Conservation (phyloP, 352 stramenopile genomes). For the Phytophthora europaea region DNA sequence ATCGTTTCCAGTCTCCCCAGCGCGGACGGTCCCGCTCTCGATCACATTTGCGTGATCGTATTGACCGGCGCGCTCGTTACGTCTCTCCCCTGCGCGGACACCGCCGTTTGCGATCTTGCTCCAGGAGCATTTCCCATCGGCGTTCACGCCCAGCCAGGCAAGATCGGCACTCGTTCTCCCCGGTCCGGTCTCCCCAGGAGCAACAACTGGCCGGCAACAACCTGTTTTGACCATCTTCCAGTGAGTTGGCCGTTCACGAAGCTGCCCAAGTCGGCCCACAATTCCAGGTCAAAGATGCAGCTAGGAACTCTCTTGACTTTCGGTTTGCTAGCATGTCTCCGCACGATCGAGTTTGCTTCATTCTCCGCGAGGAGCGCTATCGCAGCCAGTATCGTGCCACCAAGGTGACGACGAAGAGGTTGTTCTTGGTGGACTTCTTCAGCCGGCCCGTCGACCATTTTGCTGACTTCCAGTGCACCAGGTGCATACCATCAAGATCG, state of each 20-base stretch:
- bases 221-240: neutral
- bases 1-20: no score
- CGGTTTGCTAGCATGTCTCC: neutral
- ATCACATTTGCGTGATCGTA: no score
- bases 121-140: neutral
- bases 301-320: neutral
- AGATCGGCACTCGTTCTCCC: neutral
- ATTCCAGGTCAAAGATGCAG: neutral
- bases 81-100: no score
- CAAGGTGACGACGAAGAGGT: neutral
- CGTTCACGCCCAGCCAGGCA: no score
- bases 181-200: neutral
- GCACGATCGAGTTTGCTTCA: neutral
- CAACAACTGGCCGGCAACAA: constrained; percentile 1
- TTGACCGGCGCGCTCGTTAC: no score
- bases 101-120: no score
- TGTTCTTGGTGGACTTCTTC: neutral
- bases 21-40: no score
- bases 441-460: neutral
- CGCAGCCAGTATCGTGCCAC: neutral
- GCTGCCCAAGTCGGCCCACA: neutral
- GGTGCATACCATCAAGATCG: neutral
- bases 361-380: neutral
- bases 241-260: neutral
- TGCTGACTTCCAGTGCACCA: neutral